A percentile compares a stretch with the other conserved stretches of the same genome.
These are phyloP conservation scores for Micractinium sp. DNA, from an alignment of 139 green algal genomes.

Conservation along the genomic window DNA sequence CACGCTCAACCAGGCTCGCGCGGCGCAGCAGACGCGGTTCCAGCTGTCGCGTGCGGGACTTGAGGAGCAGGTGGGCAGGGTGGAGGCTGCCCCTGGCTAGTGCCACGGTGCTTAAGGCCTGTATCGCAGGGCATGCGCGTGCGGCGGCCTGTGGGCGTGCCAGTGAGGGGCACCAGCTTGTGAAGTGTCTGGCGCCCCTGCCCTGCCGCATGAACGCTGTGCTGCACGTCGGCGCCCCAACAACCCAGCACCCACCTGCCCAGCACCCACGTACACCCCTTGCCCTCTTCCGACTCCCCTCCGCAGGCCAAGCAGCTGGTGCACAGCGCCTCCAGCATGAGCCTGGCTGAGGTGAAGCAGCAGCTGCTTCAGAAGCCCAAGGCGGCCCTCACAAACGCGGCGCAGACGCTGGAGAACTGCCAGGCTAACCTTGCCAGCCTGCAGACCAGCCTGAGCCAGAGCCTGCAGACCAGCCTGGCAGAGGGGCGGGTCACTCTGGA, in stretches of 20 bases:
- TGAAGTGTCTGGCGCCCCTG: too few relatives aligned
- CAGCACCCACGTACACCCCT: background rate
- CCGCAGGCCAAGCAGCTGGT: constrained; percentile 46
- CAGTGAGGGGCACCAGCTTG: too few relatives aligned
- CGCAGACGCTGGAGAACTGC: constrained; percentile 58
- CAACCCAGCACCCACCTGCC: too few relatives aligned
- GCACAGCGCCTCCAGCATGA: constrained; percentile 35
- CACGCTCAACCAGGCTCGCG: constrained; percentile 38
- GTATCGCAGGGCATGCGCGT: too few relatives aligned
- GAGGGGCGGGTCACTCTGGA: constrained; percentile 35
- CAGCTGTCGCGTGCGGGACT: constrained; percentile 15
- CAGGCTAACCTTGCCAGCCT: constrained; percentile 56
- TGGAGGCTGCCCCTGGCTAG: too few relatives aligned
- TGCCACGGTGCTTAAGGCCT: too few relatives aligned
- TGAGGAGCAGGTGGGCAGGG: constrained; percentile 34
- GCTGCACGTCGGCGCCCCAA: too few relatives aligned
- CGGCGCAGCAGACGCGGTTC: constrained; percentile 24
- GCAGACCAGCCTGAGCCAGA: constrained; percentile 24
- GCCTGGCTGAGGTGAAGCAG: constrained; percentile 24
- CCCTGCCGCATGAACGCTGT: too few relatives aligned
- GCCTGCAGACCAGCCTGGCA: constrained; percentile 36
- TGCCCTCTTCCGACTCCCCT: background rate
- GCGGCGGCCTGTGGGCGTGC: too few relatives aligned
- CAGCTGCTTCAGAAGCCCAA: constrained; percentile 53
- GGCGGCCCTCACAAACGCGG: constrained; percentile 35